These are phyloP conservation scores for Stipa capillata DNA, from an alignment of 176 grass and related monocot species.

Conservation along the genomic window DNA sequence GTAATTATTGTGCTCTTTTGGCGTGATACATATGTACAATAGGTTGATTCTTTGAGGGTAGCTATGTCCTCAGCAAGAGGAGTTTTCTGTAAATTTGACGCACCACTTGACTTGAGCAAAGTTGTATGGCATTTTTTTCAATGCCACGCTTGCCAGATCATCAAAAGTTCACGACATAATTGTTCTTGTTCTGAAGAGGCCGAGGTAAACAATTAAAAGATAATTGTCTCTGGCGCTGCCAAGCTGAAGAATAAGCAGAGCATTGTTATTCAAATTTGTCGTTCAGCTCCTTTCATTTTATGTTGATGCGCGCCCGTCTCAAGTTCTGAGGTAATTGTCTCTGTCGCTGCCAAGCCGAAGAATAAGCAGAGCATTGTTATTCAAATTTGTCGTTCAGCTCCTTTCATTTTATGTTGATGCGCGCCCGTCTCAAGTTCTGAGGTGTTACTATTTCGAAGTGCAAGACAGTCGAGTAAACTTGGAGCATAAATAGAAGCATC, in stretches of 20 bases:
- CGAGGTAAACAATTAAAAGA: neutral
- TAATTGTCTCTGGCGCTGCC: neutral
- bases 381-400: neutral
- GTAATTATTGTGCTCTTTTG: constrained; percentile 55
- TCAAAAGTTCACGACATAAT: neutral
- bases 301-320: neutral
- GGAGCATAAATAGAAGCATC: neutral
- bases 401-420: neutral
- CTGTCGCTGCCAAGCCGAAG: neutral
- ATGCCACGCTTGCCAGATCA: constrained; percentile 30
- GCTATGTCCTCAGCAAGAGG: constrained; percentile 9
- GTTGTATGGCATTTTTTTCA: constrained; percentile 26
- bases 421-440: neutral
- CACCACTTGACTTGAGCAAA: constrained; percentile 10
- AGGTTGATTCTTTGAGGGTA: constrained; percentile 46
- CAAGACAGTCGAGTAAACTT: neutral
- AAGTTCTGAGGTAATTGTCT: neutral
- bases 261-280: neutral
- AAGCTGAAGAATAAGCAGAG: neutral
- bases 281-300: neutral
- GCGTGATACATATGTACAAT: constrained; percentile 40
- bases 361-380: neutral
- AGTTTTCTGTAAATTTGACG: constrained; percentile 25
- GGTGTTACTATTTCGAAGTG: neutral
- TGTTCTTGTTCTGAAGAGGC: neutral